Percentiles rank a stretch among this genome's conserved stretches.
phyloP scores from a whole-genome alignment of 805 yeast species.

The Myxozyma sirexii region DNA sequence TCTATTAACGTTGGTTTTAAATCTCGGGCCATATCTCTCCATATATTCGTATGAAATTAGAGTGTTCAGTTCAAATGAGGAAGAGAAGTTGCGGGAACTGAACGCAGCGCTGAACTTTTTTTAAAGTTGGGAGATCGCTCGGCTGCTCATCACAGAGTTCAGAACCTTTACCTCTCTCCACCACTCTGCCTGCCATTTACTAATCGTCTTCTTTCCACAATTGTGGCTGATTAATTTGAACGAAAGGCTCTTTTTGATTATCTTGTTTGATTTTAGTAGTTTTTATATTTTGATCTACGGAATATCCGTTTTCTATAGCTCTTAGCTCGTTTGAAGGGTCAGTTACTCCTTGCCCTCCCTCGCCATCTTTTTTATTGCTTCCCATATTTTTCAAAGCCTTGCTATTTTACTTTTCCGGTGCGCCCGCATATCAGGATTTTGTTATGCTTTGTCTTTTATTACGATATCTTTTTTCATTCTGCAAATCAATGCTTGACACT shows the following conservation, averaged over 20 bases:
- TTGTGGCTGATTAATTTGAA: no score
- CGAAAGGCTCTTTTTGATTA: no score
- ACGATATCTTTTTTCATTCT: background rate
- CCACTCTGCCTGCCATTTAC: no score
- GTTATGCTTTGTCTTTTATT: background rate
- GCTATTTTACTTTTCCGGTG: background rate
- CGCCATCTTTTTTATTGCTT: background rate
- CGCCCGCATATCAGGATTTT: background rate
- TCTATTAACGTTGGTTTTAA: constrained; percentile 56
- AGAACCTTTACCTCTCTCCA: no score
- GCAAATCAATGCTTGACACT: background rate
- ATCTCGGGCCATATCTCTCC: background rate
- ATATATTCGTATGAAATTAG: background rate
- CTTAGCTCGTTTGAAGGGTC: constrained; percentile 6
- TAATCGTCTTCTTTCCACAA: no score
- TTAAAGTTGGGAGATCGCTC: background rate
- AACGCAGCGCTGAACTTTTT: background rate
- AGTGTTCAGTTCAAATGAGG: no score
- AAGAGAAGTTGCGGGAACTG: background rate
- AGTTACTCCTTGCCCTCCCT: background rate
- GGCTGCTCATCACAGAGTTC: background rate
- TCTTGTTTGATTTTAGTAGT: no score
- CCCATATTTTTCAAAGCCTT: background rate
- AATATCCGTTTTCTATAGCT: background rate
- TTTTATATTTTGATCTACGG: no score